Conservation (phyloP, 2,329 filamentous ascomycete species). For the Cordyceps javanica region DNA sequence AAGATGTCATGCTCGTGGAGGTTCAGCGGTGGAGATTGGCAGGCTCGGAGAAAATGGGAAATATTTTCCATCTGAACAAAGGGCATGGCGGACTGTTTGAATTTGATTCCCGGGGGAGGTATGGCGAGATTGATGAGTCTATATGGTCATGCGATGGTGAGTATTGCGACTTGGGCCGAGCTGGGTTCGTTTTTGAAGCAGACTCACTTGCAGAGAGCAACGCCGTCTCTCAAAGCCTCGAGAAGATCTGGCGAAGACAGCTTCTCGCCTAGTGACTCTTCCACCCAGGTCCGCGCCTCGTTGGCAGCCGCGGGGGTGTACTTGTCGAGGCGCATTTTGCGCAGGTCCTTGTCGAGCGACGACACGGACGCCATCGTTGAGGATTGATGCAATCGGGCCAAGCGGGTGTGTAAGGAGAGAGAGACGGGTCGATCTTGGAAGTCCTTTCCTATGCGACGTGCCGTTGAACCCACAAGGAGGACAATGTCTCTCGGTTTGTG, state of each 20-base stretch:
- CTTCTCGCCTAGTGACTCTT: conserved; percentile 67
- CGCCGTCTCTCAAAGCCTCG: conserved; percentile 82
- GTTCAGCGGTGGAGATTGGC: conserved; percentile 76
- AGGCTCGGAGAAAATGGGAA: conserved; percentile 86
- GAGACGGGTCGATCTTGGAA: neutral
- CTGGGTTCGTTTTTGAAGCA: neutral
- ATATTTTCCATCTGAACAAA: conserved; percentile 99
- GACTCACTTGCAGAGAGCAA: conserved; percentile 81
- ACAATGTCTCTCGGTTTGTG: neutral
- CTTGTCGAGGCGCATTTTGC: conserved; percentile 83
- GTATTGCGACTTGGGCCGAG: neutral
- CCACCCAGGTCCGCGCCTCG: conserved; percentile 81
- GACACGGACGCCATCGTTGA: conserved; percentile 80
- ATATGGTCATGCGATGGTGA: conserved; percentile 13
- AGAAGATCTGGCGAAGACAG: conserved; percentile 72
- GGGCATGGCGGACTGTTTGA: conserved; percentile 89
- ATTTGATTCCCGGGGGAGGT: conserved; percentile 74
- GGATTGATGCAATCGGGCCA: neutral
- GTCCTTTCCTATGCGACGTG: neutral
- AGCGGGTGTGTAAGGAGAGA: neutral
- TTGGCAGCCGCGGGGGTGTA: conserved; percentile 88
- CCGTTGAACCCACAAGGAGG: neutral
- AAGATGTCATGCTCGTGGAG: conserved; percentile 93
- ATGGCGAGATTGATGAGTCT: conserved; percentile 78
- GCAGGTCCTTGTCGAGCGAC: conserved; percentile 91